Percentiles rank a stretch among this genome's conserved stretches.
phyloP scores from a whole-genome alignment of 2,329 filamentous ascomycete species.

The Drechslerella coelobrocha region DNA sequence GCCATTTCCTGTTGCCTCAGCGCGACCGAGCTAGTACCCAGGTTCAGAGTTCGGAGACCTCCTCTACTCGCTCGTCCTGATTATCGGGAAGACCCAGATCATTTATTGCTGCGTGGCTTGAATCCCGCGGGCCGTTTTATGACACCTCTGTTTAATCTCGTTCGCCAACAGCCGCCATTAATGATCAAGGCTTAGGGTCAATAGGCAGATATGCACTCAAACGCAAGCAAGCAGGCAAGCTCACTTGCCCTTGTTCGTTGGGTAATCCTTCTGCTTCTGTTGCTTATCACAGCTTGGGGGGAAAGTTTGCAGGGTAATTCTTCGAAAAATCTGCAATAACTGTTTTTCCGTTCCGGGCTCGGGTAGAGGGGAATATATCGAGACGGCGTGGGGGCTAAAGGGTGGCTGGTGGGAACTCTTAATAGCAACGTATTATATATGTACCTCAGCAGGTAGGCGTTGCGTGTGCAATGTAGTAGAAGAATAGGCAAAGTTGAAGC shows the following conservation, averaged over 20 bases:
- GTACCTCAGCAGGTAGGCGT: neutral
- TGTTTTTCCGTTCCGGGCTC: slow-evolving; percentile 49
- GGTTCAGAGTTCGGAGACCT: slow-evolving; percentile 34
- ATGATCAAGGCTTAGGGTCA: neutral
- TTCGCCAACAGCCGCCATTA: slow-evolving; percentile 10
- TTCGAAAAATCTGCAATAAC: slow-evolving; percentile 49
- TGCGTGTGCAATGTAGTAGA: slow-evolving; percentile 17
- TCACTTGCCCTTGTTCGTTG: slow-evolving; percentile 13
- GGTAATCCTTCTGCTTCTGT: neutral
- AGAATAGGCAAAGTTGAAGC: slow-evolving; percentile 39
- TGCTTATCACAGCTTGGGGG: slow-evolving; percentile 1
- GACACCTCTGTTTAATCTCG: slow-evolving; percentile 6
- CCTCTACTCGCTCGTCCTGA: neutral
- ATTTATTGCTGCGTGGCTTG: too few relatives aligned
- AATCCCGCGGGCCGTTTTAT: slow-evolving; percentile 17
- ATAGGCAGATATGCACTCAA: neutral
- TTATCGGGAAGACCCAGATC: slow-evolving; percentile 5
- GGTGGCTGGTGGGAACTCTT: too few relatives aligned
- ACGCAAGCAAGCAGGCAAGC: too few relatives aligned
- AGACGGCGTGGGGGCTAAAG: too few relatives aligned
- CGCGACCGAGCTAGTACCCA: slow-evolving; percentile 6
- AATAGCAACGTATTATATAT: too few relatives aligned
- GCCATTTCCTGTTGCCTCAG: slow-evolving; percentile 3
- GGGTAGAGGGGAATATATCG: slow-evolving; percentile 9
- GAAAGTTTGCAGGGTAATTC: slow-evolving; percentile 15